Base-by-base conservation (phyloP, 352 stramenopile genomes). In the Globisporangium nodosum region DNA sequence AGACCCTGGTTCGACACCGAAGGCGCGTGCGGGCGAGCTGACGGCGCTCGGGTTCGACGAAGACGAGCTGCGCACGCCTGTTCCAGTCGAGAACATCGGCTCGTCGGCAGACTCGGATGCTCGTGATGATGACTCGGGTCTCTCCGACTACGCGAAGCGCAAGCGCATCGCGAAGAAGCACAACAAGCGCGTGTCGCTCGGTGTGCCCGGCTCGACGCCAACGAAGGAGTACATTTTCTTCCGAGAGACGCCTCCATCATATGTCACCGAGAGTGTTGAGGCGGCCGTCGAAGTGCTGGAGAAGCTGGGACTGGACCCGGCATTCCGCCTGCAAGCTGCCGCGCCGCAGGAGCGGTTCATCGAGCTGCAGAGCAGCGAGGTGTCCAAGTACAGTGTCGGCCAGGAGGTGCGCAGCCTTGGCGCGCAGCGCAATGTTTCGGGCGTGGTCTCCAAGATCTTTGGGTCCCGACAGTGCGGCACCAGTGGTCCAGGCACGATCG, bases 211-310 rank as follows among this genome's bases (percentile, higher is more conserved):
- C 2, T 53, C 61, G 43, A 93, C 78, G 46, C 79, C 79, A 13
- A 90, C 74, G 9, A 92, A 90, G 64, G 79, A 93, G 63, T 92
- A 90, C 59, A 73, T 90, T 40, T 93, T 93, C 63, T 93, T 90
- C 62, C 76, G 81, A 46, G 80, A 91, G 64, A 93, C 81, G 2
- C 81, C 81, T n/a, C 81, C 81, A 3, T 78, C 60, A 7, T 94
- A 88, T 64, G 81, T 92, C 46, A 92, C 84, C 0, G 81, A 90
- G 69, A 91, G 69, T 5, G 68, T 90, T 27, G 78, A 92, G 54
- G 80, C 61, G 0, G 84, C 84, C 15, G 60, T 76, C 9, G 65
- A 86, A 35, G 69, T 87, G 12, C 63, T 73, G 47, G 74, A 84
- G 55, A 70, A 82, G 46, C 63, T 88, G 4, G 66, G 67, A 18